Evolutionary conservation across 139 green algal genomes (phyloP).

Genomic region (Haematococcus sp.): DNA sequence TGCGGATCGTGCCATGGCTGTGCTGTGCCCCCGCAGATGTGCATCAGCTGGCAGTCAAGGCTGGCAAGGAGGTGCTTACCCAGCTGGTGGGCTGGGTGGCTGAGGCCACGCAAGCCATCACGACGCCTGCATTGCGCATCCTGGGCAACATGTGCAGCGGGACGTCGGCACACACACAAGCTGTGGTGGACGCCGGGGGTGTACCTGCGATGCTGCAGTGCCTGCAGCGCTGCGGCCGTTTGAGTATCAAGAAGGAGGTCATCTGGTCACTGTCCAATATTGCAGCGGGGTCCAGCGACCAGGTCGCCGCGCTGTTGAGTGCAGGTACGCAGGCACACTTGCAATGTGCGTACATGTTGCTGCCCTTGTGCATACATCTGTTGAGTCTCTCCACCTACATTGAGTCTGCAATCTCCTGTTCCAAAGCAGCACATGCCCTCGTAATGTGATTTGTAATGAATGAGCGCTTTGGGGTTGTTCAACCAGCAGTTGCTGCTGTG

Average conservation of each 20-base stretch:
- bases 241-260: conserved; percentile 11
- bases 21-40: background rate
- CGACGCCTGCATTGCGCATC: background rate
- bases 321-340: background rate
- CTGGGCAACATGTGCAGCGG: conserved; percentile 20
- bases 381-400: too few relatives aligned
- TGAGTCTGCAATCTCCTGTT: too few relatives aligned
- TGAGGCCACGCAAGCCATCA: background rate
- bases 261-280: conserved; percentile 18
- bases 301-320: background rate
- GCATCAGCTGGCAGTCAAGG: background rate
- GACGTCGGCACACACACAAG: conserved; percentile 1
- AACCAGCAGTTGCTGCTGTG: too few relatives aligned
- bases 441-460: too few relatives aligned
- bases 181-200: conserved; percentile 6
- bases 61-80: background rate
- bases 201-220: conserved; percentile 12
- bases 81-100: background rate
- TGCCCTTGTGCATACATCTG: too few relatives aligned
- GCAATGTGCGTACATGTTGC: background rate
- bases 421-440: too few relatives aligned
- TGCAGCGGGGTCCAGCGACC: conserved; percentile 7
- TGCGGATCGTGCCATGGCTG: too few relatives aligned
- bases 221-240: background rate
- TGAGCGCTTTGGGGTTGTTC: too few relatives aligned